Conservation (phyloP, 306 rosid genomes). For the Boehmeria nivea region DNA sequence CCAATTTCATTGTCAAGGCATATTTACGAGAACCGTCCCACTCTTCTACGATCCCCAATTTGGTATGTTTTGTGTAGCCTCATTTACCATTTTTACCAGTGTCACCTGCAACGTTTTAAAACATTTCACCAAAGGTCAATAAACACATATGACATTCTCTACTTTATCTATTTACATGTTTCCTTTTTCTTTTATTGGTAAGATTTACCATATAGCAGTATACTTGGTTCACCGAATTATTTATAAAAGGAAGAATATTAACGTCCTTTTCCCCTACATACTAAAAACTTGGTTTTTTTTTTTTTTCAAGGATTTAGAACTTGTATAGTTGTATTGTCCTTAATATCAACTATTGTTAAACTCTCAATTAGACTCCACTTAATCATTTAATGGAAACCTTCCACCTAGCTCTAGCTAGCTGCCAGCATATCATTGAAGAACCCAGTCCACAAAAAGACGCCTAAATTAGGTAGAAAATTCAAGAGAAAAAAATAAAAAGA, state of each 20-base stretch:
- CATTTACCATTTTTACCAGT: slow-evolving; percentile 84
- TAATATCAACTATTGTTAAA: too few species aligned
- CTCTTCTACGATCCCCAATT: slow-evolving; percentile 58
- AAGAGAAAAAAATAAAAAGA: background rate
- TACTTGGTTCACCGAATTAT: too few species aligned
- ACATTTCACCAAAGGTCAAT: slow-evolving; percentile 3
- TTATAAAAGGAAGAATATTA: too few species aligned
- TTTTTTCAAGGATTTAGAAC: too few species aligned
- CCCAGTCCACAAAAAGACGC: slow-evolving; percentile 1
- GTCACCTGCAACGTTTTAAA: slow-evolving; percentile 55
- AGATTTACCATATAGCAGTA: too few species aligned
- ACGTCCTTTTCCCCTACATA: too few species aligned
- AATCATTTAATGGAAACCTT: background rate
- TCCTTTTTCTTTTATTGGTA: too few species aligned
- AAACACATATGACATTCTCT: background rate
- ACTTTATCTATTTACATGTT: too few species aligned
- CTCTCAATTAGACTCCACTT: background rate
- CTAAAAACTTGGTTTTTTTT: too few species aligned
- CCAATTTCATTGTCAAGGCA: background rate
- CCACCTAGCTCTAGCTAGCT: background rate
- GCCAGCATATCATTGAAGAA: background rate
- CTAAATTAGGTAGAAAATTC: background rate
- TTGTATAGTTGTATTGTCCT: too few species aligned
- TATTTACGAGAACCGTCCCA: background rate
- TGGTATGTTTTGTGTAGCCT: slow-evolving; percentile 77